A percentile compares a stretch with the other conserved stretches of the same genome.
These are phyloP conservation scores for Pseudogymnoascus sp. DNA, from an alignment of 2,329 filamentous ascomycete species.

Conservation along the genomic window DNA sequence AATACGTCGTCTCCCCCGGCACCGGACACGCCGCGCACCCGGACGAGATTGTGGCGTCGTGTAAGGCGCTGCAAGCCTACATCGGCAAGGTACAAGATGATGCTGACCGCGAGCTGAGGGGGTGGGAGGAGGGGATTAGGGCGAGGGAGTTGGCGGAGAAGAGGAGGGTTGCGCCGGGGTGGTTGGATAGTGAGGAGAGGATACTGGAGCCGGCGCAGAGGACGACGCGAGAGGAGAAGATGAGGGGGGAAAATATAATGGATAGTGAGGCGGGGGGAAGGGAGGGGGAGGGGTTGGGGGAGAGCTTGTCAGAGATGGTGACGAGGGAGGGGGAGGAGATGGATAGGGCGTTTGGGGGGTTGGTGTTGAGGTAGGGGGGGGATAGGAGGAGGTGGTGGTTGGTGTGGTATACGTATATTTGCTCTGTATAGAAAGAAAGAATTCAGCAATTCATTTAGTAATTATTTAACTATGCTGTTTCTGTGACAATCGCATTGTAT, in stretches of 20 bases:
- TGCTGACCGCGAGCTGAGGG: constrained; percentile 56
- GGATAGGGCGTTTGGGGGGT: constrained; percentile 42
- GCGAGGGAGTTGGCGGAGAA: constrained; percentile 69
- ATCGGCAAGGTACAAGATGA: constrained; percentile 60
- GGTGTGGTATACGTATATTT: neutral
- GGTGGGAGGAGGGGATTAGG: constrained; percentile 59
- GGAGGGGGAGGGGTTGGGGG: constrained; percentile 23
- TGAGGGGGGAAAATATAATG: constrained; percentile 20
- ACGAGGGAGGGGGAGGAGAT: constrained; percentile 42
- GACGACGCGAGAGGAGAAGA: constrained; percentile 16
- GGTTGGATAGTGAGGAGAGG: constrained; percentile 65
- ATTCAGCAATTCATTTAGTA: neutral
- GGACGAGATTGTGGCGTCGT: constrained; percentile 75
- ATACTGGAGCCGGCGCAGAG: constrained; percentile 59
- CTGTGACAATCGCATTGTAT: neutral
- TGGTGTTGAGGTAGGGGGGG: constrained; percentile 26
- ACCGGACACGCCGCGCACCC: constrained; percentile 77
- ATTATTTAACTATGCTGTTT: neutral
- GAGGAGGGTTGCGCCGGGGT: constrained; percentile 68
- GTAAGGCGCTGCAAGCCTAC: constrained; percentile 68
- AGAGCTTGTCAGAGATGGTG: constrained; percentile 32
- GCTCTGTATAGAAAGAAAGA: neutral
- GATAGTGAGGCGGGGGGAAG: constrained; percentile 25
- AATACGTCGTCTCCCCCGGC: constrained; percentile 66
- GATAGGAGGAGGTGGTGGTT: neutral